Percentiles rank a stretch among this genome's conserved stretches.
Conservation (phyloP, 179 eudicot species). For the Gypsophila paniculata region DNA sequence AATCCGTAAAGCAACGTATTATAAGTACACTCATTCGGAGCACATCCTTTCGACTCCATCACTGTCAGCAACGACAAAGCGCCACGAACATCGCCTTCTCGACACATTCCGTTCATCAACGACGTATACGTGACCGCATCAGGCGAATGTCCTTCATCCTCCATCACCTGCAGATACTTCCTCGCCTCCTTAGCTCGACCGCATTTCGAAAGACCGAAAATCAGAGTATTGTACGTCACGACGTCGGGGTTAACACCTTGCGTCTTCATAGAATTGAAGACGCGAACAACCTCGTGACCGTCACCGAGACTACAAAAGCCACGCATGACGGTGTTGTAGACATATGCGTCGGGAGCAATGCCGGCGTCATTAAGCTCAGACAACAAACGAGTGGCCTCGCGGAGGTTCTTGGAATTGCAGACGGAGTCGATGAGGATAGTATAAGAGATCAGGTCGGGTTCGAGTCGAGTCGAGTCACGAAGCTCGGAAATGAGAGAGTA, state of each 20-base stretch:
- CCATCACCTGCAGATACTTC: constrained; percentile 59
- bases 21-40: constrained; percentile 76
- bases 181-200: constrained; percentile 77
- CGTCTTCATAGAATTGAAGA: constrained; percentile 64
- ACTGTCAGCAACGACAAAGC: constrained; percentile 55
- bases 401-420: constrained; percentile 63
- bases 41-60: constrained; percentile 75
- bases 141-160: constrained; percentile 53
- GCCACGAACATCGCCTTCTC: constrained; percentile 62
- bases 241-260: constrained; percentile 72
- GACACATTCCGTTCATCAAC: constrained; percentile 90
- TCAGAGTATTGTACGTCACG: constrained; percentile 74
- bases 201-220: constrained; percentile 71
- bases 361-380: constrained; percentile 54
- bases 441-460: constrained; percentile 72
- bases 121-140: constrained; percentile 85
- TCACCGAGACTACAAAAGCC: constrained; percentile 66
- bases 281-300: constrained; percentile 59
- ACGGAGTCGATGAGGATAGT: constrained; percentile 91
- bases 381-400: constrained; percentile 74
- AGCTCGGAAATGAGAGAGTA: constrained; percentile 55
- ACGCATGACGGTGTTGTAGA: constrained; percentile 82
- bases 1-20: constrained; percentile 83
- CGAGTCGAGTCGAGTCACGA: constrained; percentile 35
- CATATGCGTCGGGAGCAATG: constrained; percentile 75